These are phyloP conservation scores for Bacidia gigantensis DNA, from an alignment of 495 filamentous ascomycete genomes.

Conservation along the genomic window DNA sequence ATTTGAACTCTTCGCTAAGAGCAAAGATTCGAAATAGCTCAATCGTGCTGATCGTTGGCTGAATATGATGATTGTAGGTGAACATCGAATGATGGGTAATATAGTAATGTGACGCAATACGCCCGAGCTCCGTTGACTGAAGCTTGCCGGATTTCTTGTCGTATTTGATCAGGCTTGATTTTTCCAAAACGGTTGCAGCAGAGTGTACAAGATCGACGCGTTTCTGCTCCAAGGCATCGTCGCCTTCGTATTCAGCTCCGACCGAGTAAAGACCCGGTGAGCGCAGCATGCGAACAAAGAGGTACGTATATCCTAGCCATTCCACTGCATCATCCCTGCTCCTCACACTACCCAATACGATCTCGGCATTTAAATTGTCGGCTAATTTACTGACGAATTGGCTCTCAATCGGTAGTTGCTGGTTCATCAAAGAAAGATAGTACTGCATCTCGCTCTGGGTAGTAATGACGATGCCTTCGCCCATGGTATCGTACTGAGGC, in stretches of 20 bases:
- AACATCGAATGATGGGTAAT: conserved; percentile 93
- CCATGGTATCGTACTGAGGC: conserved; percentile 94
- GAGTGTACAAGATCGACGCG: conserved; percentile 93
- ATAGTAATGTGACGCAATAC: conserved; percentile 96
- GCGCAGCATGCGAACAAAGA: conserved; percentile 94
- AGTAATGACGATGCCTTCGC: conserved; percentile 97
- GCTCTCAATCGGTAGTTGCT: conserved; percentile 94
- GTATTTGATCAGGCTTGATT: conserved; percentile 80
- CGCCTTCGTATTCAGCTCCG: conserved; percentile 85
- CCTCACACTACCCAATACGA: conserved; percentile 90
- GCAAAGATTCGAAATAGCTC: conserved; percentile 97
- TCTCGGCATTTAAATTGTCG: conserved; percentile 94
- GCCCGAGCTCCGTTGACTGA: conserved; percentile 83
- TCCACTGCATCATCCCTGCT: conserved; percentile 91
- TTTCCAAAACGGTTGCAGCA: conserved; percentile 76
- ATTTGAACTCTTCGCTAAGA: conserved; percentile 96
- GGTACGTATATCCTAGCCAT: conserved; percentile 97
- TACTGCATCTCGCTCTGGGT: conserved; percentile 90
- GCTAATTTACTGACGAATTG: conserved; percentile 87
- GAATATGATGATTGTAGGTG: conserved; percentile 89
- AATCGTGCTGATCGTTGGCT: conserved; percentile 78
- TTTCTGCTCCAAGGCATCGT: conserved; percentile 86
- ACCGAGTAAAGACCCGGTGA: conserved; percentile 94
- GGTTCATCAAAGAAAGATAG: conserved; percentile 89
- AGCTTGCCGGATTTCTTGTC: conserved; percentile 85